These are phyloP conservation scores for Bretschneidera sinensis DNA, from an alignment of 345 rosid species.

Conservation along the genomic window DNA sequence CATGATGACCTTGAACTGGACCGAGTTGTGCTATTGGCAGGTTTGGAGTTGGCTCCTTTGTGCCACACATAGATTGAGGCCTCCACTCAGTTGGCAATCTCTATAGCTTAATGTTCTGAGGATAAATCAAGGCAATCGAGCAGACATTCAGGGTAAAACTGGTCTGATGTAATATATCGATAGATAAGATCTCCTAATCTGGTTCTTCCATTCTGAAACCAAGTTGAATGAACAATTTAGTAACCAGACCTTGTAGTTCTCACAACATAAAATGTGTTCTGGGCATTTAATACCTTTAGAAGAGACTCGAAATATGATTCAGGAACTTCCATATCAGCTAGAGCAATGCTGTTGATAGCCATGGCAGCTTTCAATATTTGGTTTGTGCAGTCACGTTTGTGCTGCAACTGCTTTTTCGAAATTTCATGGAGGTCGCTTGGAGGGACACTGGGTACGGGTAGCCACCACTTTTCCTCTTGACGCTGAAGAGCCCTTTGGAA, in stretches of 20 bases:
- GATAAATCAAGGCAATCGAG: slow-evolving; percentile 90
- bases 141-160: slow-evolving; percentile 77
- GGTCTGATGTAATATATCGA: slow-evolving; percentile 76
- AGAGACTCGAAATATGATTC: slow-evolving; percentile 77
- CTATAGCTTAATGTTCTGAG: slow-evolving; percentile 92
- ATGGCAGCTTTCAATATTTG: slow-evolving; percentile 96
- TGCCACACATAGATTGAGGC: slow-evolving; percentile 79
- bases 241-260: neutral
- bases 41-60: slow-evolving; percentile 49
- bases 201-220: slow-evolving; percentile 77
- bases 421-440: slow-evolving; percentile 68
- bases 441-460: slow-evolving; percentile 87
- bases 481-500: slow-evolving; percentile 72
- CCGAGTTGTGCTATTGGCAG: slow-evolving; percentile 31
- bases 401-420: slow-evolving; percentile 79
- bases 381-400: slow-evolving; percentile 90
- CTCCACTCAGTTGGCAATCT: slow-evolving; percentile 85
- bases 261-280: neutral
- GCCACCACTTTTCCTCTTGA: slow-evolving; percentile 99
- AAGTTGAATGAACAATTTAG: slow-evolving; percentile 7
- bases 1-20: slow-evolving; percentile 73
- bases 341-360: slow-evolving; percentile 84
- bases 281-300: slow-evolving; percentile 57
- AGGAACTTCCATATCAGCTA: slow-evolving; percentile 89
- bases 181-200: slow-evolving; percentile 83